phyloP scores from a whole-genome alignment of 2,329 filamentous ascomycete genomes.

The Colletotrichum filicis region DNA sequence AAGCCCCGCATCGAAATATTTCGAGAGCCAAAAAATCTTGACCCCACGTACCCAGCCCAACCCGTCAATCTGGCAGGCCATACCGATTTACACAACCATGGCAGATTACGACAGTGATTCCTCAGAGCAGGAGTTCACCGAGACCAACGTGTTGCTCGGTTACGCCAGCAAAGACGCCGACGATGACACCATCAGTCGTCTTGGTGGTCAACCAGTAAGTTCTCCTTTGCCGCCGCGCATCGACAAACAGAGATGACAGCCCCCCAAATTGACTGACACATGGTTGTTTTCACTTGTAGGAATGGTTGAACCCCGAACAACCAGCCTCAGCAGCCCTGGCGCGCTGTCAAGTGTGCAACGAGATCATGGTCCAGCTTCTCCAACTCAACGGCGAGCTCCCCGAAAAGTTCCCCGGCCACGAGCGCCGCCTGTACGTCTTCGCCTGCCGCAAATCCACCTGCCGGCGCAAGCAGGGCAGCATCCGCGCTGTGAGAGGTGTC shows the following conservation, averaged over 20 bases:
- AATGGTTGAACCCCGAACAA: constrained; percentile 81
- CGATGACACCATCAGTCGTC: constrained; percentile 85
- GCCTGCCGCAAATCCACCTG: constrained; percentile 83
- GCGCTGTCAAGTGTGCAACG: constrained; percentile 88
- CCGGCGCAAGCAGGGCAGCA: constrained; percentile 82
- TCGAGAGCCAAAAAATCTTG: constrained; percentile 48
- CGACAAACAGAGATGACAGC: background rate
- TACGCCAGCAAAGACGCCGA: constrained; percentile 85
- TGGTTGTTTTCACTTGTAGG: constrained; percentile 59
- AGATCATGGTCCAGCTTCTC: constrained; percentile 84
- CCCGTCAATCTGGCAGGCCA: background rate
- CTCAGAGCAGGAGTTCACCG: constrained; percentile 74
- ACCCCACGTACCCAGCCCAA: constrained; percentile 45
- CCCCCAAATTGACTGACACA: constrained; percentile 14
- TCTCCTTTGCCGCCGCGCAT: constrained; percentile 1
- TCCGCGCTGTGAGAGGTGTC: constrained; percentile 79
- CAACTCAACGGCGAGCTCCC: constrained; percentile 93
- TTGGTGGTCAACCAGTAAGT: constrained; percentile 88
- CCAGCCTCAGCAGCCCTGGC: constrained; percentile 81
- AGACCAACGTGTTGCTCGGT: constrained; percentile 90
- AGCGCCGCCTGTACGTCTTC: constrained; percentile 89
- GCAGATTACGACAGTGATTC: constrained; percentile 83
- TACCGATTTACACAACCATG: constrained; percentile 58
- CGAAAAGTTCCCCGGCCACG: constrained; percentile 85
- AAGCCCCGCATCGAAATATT: constrained; percentile 44